Evolutionary conservation across 441 rosid species (phyloP), one percentile per base, ranked within the genome.

Genomic region (Flueggea neowawraea): DNA sequence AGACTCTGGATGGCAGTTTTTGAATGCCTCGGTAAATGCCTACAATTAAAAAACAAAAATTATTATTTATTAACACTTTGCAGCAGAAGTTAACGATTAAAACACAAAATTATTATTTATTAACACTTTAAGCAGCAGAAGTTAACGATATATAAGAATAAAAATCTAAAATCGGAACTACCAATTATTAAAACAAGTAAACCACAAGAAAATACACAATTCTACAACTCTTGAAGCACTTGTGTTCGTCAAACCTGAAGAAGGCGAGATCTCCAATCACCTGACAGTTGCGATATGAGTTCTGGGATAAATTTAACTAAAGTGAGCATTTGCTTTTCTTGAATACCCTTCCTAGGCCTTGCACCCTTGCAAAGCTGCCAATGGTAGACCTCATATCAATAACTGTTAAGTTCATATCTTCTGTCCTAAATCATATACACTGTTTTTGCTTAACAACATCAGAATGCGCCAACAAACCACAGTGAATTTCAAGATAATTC

Each of bases 211-310:
- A n/a, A n/a, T n/a, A n/a, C n/a, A n/a, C n/a, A n/a, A n/a, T n/a
- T n/a, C n/a, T n/a, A n/a, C n/a, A n/a, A n/a, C n/a, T n/a, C n/a
- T n/a, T n/a, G n/a, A n/a, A n/a, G n/a, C n/a, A n/a, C n/a, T n/a
- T n/a, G n/a, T n/a, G n/a, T n/a, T n/a, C n/a, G n/a, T n/a, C 62
- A 57, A 73, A 92, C 97, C 99, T 90, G 86, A 50, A 95, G 81
- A 76, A 95, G 82, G 54, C 74, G 79, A 47, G 66, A 70, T 72
- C 78, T 86, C 96, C 90, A 84, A 65, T 66, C 60, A 43, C 54
- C 68, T 36, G 66, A 63, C 68, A 83, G 78, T 62, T 73, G 79
- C 41, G 65, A 67, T 52, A 84, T 57, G 66, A 90, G 90, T 73
- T 82, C 87, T 58, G 99, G 90, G 66, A 90, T 63, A 77, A 78